Base-by-base conservation (phyloP, 352 stramenopile genomes). In the Phytophthora tubulina region DNA sequence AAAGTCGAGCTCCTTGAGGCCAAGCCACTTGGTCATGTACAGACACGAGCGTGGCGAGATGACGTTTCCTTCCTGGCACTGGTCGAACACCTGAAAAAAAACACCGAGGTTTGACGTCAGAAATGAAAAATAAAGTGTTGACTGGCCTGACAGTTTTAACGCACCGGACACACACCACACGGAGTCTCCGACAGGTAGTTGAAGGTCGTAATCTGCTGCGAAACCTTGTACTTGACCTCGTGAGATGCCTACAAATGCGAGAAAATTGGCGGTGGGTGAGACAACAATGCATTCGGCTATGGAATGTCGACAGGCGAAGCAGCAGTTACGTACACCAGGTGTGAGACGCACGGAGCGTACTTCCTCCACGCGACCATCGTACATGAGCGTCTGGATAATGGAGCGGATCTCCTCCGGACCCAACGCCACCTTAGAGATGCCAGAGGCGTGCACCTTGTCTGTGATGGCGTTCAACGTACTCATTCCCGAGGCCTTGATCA, bases 301-400 rank as follows among this genome's bases (percentile, higher is more conserved):
- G 31, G 52, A 39, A 38, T 57, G 8, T n/a, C 10, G 44, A 61
- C 21, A 70, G 39, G 17, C 32, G 9, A 38, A 50, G 14, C 1
- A 57, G 6, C 4, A 42, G 39, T 54, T 41, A 79, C 83, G 61
- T 88, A 95, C 88, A 61, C 81, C 90, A 63, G 88, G 80, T 8
- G 87, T 87, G 42, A 97, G 85, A 45, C 85, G 84, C 66, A 94
- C 81, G 17, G 88, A 83, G 42, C 87, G 89, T 51, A 97, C 90
- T 92, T 98, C 90, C 67, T 97, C 91, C 21, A 98, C 85, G 41
- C 88, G 90, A 38, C 89, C 89, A 54, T 98, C 93, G 80, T 97
- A 98, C 78, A 97, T 96, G 63, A 98, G 88, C 52, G 88, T 97
- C 73, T 97, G 93, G 61, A 98, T 94, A 67, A 98, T 97, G 49